Conservation (phyloP, 306 rosid genomes). For the Calophaca sinica region DNA sequence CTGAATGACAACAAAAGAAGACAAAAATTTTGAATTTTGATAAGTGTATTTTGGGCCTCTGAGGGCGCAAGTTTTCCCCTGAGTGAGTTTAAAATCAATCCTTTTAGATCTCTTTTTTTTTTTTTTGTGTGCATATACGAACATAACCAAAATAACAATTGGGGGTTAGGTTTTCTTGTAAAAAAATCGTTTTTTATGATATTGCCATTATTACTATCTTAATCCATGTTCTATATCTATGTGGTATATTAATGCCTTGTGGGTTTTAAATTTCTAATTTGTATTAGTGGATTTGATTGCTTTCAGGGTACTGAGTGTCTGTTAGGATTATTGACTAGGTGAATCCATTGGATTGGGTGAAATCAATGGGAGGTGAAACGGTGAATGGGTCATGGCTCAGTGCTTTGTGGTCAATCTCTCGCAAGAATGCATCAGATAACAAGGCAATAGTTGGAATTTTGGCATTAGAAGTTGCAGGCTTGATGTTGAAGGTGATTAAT, state of each 20-base stretch:
- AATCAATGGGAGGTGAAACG: slow-evolving; percentile 64
- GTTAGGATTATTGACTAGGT: slow-evolving; percentile 36
- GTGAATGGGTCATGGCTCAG: slow-evolving; percentile 63
- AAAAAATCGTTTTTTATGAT: neutral
- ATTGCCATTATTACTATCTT: slow-evolving; percentile 14
- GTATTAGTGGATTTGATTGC: slow-evolving; percentile 38
- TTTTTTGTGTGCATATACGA: too few species aligned
- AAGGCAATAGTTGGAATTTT: slow-evolving; percentile 74
- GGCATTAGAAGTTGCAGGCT: slow-evolving; percentile 71
- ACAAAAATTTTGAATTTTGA: slow-evolving; percentile 37
- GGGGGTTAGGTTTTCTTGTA: slow-evolving; percentile 38
- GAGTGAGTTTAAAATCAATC: slow-evolving; percentile 26
- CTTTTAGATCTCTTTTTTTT: neutral
- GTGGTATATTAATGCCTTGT: neutral
- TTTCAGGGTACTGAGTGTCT: slow-evolving; percentile 49
- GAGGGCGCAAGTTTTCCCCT: neutral
- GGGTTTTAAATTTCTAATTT: slow-evolving; percentile 39
- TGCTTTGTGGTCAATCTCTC: slow-evolving; percentile 64
- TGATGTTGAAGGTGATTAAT: slow-evolving; percentile 77
- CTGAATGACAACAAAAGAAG: neutral
- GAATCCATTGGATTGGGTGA: slow-evolving; percentile 26
- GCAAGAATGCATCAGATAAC: slow-evolving; percentile 60
- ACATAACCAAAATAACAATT: slow-evolving; percentile 32
- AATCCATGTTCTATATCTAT: neutral
- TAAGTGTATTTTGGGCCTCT: slow-evolving; percentile 25